A percentile compares a stretch with the other conserved stretches of the same genome.
These are phyloP conservation scores for Scheffersomyces titani DNA, from an alignment of 1,139 yeast species.

Conservation along the genomic window DNA sequence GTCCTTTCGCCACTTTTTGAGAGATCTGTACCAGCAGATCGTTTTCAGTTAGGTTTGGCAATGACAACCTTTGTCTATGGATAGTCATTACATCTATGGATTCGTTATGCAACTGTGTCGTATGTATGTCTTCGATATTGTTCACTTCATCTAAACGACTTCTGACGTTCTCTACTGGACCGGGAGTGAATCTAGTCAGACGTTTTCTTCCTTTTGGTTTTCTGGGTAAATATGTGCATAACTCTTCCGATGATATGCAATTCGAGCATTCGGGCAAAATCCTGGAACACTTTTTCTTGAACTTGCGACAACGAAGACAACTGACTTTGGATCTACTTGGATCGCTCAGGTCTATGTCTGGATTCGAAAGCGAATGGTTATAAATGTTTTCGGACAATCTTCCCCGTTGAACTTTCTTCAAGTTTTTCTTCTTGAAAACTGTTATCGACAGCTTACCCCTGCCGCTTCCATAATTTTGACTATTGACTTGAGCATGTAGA, in stretches of 20 bases:
- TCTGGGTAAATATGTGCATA: constrained; percentile 22
- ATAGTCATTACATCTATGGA: background rate
- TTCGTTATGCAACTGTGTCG: background rate
- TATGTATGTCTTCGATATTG: background rate
- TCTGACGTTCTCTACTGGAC: background rate
- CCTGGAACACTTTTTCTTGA: constrained; percentile 25
- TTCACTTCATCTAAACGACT: background rate
- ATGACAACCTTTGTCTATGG: constrained; percentile 3
- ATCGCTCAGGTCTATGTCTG: constrained; percentile 15
- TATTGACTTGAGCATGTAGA: background rate
- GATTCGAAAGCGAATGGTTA: constrained; percentile 17
- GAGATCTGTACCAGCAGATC: background rate
- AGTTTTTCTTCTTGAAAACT: constrained; percentile 24
- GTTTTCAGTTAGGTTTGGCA: constrained; percentile 4
- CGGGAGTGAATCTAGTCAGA: background rate
- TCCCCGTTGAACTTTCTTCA: constrained; percentile 12
- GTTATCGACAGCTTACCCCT: constrained; percentile 14
- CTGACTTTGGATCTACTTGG: constrained; percentile 20
- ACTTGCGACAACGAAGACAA: constrained; percentile 26
- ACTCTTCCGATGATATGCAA: constrained; percentile 23
- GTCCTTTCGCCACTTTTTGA: background rate
- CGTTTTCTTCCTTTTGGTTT: constrained; percentile 8
- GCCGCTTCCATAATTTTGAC: background rate
- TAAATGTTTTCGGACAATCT: constrained; percentile 15
- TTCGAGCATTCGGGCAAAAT: constrained; percentile 25